Percentiles rank a stretch among this genome's conserved stretches.
These are phyloP conservation scores for Penicillium mononematosum DNA, from an alignment of 495 filamentous ascomycete genomes.

Conservation along the genomic window DNA sequence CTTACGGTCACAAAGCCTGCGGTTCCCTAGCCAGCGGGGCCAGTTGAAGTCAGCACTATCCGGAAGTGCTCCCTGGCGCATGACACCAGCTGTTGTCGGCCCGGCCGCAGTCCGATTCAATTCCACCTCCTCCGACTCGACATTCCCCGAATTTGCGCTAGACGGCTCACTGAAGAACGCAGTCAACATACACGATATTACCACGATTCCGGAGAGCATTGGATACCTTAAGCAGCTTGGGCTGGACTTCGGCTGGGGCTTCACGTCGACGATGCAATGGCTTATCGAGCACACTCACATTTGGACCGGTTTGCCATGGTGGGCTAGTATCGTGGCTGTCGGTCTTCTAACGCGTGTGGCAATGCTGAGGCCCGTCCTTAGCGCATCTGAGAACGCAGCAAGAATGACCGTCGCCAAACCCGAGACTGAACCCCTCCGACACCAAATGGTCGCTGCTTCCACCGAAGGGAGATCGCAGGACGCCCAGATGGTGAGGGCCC, in stretches of 20 bases:
- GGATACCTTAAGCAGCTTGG: constrained; percentile 83
- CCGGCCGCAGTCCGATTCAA: constrained; percentile 44
- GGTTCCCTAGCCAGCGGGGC: constrained; percentile 23
- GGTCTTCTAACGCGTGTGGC: constrained; percentile 62
- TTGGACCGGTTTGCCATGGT: constrained; percentile 73
- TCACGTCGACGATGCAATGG: constrained; percentile 66
- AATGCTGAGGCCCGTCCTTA: constrained; percentile 63
- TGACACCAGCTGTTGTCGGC: constrained; percentile 22
- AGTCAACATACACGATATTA: constrained; percentile 37
- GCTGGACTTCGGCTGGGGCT: constrained; percentile 81
- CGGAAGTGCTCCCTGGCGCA: constrained; percentile 27
- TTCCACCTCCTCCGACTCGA: constrained; percentile 37
- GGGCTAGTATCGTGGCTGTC: constrained; percentile 64
- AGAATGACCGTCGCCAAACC: constrained; percentile 48
- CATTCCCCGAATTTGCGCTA: constrained; percentile 22
- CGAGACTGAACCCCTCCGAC: constrained; percentile 28
- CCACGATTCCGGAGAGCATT: constrained; percentile 63
- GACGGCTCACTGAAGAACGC: constrained; percentile 12
- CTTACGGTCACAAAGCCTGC: constrained; percentile 31
- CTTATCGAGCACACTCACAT: constrained; percentile 80
- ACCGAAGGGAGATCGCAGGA: constrained; percentile 39
- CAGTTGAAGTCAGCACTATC: constrained; percentile 27
- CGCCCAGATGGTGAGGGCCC: constrained; percentile 39
- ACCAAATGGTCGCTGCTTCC: constrained; percentile 44
- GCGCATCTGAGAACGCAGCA: constrained; percentile 57